Percentiles rank a stretch among this genome's conserved stretches.
These are phyloP conservation scores for Diaporthe nobilis DNA, from an alignment of 2,329 filamentous ascomycete genomes.

Conservation along the genomic window DNA sequence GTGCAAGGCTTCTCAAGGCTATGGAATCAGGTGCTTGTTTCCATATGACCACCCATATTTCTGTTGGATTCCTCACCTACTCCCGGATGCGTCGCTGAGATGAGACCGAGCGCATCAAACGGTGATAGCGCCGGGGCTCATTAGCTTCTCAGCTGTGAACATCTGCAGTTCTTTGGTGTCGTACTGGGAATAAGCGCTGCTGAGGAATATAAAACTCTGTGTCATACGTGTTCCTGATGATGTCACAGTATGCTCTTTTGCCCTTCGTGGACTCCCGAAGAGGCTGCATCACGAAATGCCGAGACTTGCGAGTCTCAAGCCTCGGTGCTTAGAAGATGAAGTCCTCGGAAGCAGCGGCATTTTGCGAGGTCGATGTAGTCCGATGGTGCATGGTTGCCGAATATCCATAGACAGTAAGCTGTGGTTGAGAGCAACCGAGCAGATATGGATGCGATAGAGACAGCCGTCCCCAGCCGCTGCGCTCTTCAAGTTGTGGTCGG, in stretches of 20 bases:
- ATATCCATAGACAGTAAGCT: neutral
- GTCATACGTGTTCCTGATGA: neutral
- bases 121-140: neutral
- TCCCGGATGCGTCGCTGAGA: neutral
- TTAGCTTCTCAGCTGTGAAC: neutral
- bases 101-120: neutral
- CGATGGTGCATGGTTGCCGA: neutral
- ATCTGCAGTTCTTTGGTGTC: neutral
- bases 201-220: neutral
- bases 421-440: neutral
- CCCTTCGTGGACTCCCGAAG: neutral
- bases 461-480: neutral
- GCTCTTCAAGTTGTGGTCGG: neutral
- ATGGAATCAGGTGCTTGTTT: neutral
- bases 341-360: constrained; percentile 7
- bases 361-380: neutral
- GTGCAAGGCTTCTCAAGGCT: neutral
- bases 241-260: neutral
- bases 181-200: neutral
- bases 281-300: neutral
- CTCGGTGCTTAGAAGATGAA: neutral
- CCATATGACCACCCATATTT: neutral
- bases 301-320: neutral
- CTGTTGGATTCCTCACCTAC: neutral
- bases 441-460: neutral